phyloP scores from a whole-genome alignment of 2,329 filamentous ascomycete species.

The Aspergillus sp. region DNA sequence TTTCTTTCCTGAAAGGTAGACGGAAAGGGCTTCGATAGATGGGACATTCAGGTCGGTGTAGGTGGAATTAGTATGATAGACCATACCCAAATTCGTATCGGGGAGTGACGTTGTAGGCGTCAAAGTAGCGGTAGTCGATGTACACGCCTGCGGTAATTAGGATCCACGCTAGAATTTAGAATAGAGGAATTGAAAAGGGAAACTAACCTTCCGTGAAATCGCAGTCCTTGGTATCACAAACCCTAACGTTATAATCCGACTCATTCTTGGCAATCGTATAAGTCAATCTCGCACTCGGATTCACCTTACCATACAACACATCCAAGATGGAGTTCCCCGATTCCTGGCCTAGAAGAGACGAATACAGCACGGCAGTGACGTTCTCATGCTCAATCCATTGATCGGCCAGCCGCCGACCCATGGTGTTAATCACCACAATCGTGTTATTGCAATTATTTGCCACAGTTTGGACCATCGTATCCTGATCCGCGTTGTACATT shows the following conservation, averaged over 20 bases:
- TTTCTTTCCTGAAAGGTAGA: conserved; percentile 35
- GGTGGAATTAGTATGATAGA: conserved; percentile 56
- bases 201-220: background rate
- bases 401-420: conserved; percentile 62
- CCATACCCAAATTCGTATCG: conserved; percentile 61
- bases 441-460: conserved; percentile 62
- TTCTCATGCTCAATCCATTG: conserved; percentile 64
- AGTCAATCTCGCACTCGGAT: conserved; percentile 58
- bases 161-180: no score
- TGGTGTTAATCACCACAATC: conserved; percentile 66
- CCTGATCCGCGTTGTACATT: background rate
- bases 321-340: conserved; percentile 50
- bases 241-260: background rate
- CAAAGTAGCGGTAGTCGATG: conserved; percentile 59
- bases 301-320: conserved; percentile 47
- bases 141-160: conserved; percentile 41
- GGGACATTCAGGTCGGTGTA: conserved; percentile 34
- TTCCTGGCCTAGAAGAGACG: conserved; percentile 63
- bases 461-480: conserved; percentile 51
- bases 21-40: conserved; percentile 49
- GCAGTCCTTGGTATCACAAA: background rate
- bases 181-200: background rate
- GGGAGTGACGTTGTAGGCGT: conserved; percentile 50
- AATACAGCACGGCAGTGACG: conserved; percentile 64
- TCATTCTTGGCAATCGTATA: conserved; percentile 58